Evolutionary conservation across 106 monocot genomes (phyloP).

Genomic region (Dactylorhiza incarnata): DNA sequence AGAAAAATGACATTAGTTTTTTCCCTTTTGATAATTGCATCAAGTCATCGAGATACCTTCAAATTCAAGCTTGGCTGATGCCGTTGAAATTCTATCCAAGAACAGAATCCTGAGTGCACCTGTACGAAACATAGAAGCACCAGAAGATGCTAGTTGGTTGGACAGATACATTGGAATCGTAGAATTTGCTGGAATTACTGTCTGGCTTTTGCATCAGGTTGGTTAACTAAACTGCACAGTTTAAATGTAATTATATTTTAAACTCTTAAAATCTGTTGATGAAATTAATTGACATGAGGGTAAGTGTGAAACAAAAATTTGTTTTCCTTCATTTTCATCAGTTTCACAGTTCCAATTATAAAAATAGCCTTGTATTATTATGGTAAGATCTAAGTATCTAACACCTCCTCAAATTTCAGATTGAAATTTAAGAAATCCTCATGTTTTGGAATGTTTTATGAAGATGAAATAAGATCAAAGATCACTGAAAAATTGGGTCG

Average conservation of each 20-base stretch:
- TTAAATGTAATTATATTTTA: background rate
- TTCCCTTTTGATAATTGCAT: constrained; percentile 11
- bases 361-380: background rate
- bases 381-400: background rate
- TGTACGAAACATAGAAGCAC: constrained; percentile 55
- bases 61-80: constrained; percentile 57
- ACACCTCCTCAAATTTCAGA: background rate
- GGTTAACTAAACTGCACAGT: background rate
- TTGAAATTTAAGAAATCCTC: background rate
- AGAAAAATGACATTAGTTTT: constrained; percentile 5
- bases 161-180: constrained; percentile 79
- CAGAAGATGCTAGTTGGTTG: constrained; percentile 74
- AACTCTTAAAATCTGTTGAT: background rate
- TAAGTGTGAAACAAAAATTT: background rate
- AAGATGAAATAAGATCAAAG: no score
- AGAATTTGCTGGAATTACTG: constrained; percentile 82
- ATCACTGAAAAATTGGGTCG: no score
- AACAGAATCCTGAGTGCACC: constrained; percentile 60
- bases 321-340: background rate
- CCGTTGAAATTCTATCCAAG: constrained; percentile 55
- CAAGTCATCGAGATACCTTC: constrained; percentile 74
- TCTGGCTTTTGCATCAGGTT: constrained; percentile 92
- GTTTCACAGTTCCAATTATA: background rate
- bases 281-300: background rate
- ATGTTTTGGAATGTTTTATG: background rate